Evolutionary conservation across 2,329 filamentous ascomycete genomes (phyloP).

Genomic region (Fusarium humuli): DNA sequence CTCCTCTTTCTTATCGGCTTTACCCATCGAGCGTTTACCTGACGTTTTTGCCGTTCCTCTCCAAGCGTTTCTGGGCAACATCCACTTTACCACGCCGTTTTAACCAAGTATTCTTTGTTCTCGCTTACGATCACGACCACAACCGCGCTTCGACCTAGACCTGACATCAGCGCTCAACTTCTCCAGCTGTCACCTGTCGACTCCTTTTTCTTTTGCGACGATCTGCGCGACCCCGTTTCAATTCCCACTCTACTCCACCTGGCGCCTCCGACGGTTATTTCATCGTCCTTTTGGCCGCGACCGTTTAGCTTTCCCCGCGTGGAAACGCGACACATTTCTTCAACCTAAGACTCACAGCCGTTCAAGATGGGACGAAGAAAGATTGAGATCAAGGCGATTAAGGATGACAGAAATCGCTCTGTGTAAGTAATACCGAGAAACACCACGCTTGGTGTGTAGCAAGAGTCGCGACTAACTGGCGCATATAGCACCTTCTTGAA

Average conservation of each 20-base stretch:
- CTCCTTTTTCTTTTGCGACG: conserved; percentile 14
- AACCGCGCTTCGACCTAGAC: conserved; percentile 10
- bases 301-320: conserved; percentile 34
- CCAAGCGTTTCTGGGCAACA: conserved; percentile 23
- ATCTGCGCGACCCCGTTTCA: conserved; percentile 22
- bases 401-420: conserved; percentile 96
- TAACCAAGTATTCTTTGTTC: conserved; percentile 32
- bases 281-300: conserved; percentile 29
- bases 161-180: conserved; percentile 28
- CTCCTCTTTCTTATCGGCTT: conserved; percentile 21
- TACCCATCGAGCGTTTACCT: conserved; percentile 19
- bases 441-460: background rate
- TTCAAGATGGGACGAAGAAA: conserved; percentile 91
- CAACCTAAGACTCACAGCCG: conserved; percentile 27
- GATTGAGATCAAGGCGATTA: conserved; percentile 99
- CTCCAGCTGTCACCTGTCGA: background rate
- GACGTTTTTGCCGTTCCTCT: conserved; percentile 9
- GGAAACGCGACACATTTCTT: conserved; percentile 38
- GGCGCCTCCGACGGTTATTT: conserved; percentile 17
- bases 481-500: conserved; percentile 88
- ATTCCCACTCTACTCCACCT: conserved; percentile 19
- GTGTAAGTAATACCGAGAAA: conserved; percentile 74
- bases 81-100: conserved; percentile 25
- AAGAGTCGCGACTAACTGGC: conserved; percentile 36
- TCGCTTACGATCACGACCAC: conserved; percentile 32